Evolutionary conservation across 2,329 filamentous ascomycete species (phyloP), one percentile per base, ranked within the genome.

Genomic region (Hymenoscyphus linearis): DNA sequence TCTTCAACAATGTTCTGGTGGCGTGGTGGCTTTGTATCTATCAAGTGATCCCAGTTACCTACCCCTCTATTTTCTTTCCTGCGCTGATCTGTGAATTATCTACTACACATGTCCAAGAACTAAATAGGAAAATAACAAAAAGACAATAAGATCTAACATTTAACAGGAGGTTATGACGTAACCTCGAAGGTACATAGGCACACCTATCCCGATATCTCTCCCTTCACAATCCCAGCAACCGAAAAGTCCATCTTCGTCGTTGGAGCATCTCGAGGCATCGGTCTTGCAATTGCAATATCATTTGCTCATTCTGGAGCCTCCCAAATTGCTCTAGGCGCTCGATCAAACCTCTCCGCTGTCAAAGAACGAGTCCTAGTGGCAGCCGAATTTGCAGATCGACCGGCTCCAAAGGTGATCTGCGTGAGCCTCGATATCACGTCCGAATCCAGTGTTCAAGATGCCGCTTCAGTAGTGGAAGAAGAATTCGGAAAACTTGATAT

Each of bases 221-320:
- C 61, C 73, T 76, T 16, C 64, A 68, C 18, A 74, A 75, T 31
- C 68, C 71, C 37, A 66, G 79, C 62, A 34, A 57, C 68, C 3
- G 73, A 73, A 5, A 75, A 75, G 57, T 69, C 71, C 7, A 71
- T 78, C 53, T 76, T 87, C 61, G 78, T 87, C 57, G 83, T 78
- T 0, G 84, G 83, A 9, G 82, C 79, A 0, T 81, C 79, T 2
- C 79, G 78, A 44, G 82, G 83, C 2, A 78, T 85, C 37, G 84
- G 85, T 5, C 75, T 74, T 2, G 76, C 78, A 14, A 82, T 79
- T 3, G 83, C 82, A 1, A 68, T 82, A n/a, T 79, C 81, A 10
- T 87, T 79, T 66, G 84, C 83, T 22, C 74, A 74, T 65, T 82
- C 83, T 4, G 80, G 80, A 4, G 80, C 78, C 34, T 76, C 78